Base-by-base conservation (phyloP, 441 rosid genomes). In the Pelargonium australe region DNA sequence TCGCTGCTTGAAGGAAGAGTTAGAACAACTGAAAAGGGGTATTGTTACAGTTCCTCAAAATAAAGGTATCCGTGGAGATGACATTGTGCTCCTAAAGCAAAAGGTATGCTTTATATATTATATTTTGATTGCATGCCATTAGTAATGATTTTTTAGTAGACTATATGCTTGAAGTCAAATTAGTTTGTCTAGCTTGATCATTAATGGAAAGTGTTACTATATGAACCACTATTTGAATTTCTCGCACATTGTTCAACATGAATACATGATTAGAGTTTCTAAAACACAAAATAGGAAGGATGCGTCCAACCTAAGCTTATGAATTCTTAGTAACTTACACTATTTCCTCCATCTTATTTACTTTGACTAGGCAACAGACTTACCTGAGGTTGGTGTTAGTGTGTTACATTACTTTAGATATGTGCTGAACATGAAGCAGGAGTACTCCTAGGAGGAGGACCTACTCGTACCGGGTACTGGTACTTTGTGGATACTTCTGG, bases 41-140 rank as follows among this genome's bases (percentile, higher is more conserved):
- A 85, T 89, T 69, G 81, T 80, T 65, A 83, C 91, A 72, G 78
- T 85, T 83, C 86, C 97, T 70, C 96, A 81, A 73, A 65, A 82
- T 69, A 89, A 85, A 68, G 86, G 86, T 74, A 77, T 72, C 47
- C 77, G 79, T 61, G 95, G 82, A 81, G 94, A 92, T 71, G 83
- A 92, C 79, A 84, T 90, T 70, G 83, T 90, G 75, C 83, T 85
- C 73, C 85, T 90, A 75, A 92, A 90, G 76, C 98, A 89, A 82
- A 90, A 90, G 94, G 99, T 95, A 85, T 57, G 63, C 63, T 57
- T 20, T 19, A 12, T 17, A 57, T 57, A 14, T 6, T n/a, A 53
- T 53, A 13, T 53, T 14, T 16, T 14, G n/a, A 19, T n/a, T 20
- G 8, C 7, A 2, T 16, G 20, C 20, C 16, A 53, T 7, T 53